phyloP scores from a whole-genome alignment of 1,284 basidiomycete species.

The Kwoniella shivajii region DNA sequence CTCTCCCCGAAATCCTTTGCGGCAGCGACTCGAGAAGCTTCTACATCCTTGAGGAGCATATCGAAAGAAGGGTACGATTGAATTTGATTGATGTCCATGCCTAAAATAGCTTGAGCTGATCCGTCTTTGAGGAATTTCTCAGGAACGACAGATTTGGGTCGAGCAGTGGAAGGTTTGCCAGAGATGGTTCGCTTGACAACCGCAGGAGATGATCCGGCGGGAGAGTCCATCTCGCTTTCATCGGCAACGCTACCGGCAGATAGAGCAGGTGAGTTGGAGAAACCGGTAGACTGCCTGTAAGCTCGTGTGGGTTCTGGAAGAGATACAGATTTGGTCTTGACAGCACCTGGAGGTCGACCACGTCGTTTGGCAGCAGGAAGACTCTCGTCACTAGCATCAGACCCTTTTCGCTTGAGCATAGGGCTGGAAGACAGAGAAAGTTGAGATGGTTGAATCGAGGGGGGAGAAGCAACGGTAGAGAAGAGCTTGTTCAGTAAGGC shows the following conservation, averaged over 20 bases:
- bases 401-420: conserved; percentile 40
- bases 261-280: conserved; percentile 13
- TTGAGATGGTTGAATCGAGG: conserved; percentile 14
- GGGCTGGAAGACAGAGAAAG: conserved; percentile 14
- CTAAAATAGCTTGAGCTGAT: conserved; percentile 36
- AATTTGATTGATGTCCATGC: conserved; percentile 37
- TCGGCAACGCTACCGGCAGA: conserved; percentile 8
- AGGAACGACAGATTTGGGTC: conserved; percentile 44
- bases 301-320: conserved; percentile 24
- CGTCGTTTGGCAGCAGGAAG: conserved; percentile 30
- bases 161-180: conserved; percentile 44
- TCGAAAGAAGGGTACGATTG: conserved; percentile 37
- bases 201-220: conserved; percentile 10
- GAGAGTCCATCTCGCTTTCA: conserved; percentile 8
- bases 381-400: conserved; percentile 17
- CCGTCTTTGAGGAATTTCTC: conserved; percentile 46
- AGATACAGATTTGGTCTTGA: conserved; percentile 21
- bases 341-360: conserved; percentile 30
- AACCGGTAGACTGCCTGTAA: conserved; percentile 19
- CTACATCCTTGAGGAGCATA: conserved; percentile 32
- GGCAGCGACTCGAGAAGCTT: conserved; percentile 23
- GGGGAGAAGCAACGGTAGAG: conserved; percentile 11
- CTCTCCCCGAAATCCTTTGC: conserved; percentile 44
- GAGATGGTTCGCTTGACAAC: conserved; percentile 31
- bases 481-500: conserved; percentile 28